Base-by-base conservation (phyloP, 2,329 filamentous ascomycete species). In the Nemania sp. region DNA sequence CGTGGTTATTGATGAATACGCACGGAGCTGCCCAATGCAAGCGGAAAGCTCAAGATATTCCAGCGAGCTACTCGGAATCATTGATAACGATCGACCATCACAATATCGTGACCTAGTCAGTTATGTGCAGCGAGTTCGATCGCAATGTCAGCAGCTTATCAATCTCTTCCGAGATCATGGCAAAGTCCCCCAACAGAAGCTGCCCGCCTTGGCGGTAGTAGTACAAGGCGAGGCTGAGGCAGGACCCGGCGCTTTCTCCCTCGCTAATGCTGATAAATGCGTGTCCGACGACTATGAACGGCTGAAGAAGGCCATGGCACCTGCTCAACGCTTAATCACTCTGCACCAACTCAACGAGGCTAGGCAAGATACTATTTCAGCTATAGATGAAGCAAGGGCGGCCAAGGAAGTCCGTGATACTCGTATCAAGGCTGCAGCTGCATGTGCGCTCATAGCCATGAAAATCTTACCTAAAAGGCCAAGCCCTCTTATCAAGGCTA, bases 211-310 rank as follows among this genome's bases (percentile, higher is more conserved):
- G 41, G 91, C 94, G 19, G 90, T 96, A 2, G 85, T 99, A 15
- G 93, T 97, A 7, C 94, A 99, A 73, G 94, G 94, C 24, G 93
- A 97, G 67, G 80, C 89, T 5, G 89, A 95, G 67, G 93, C 94
- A 30, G 93, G 94, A 0, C 92, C 93, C 8, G 93, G 86, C 64
- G 93, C 94, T 6, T 99, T 99, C 70, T 95, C 91, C 1, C 81
- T 97, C 46, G 75, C 81, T 1, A 91, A 93, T 62, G 94, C 92
- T 1, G 91, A 97, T 63, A 94, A 91, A 72, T 90, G 96, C 48
- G 81, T 96, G 42, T 84, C 79, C 1, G 84, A 90, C 7, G 93
- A 99, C 61, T 99, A 88, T 63, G 92, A 97, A 47, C 86, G 84
- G 59, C 77, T 99, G 3, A 94, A 92, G 76, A 96, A 91, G 74